phyloP scores from a whole-genome alignment of 2,329 filamentous ascomycete genomes.

The Alternaria alternata region DNA sequence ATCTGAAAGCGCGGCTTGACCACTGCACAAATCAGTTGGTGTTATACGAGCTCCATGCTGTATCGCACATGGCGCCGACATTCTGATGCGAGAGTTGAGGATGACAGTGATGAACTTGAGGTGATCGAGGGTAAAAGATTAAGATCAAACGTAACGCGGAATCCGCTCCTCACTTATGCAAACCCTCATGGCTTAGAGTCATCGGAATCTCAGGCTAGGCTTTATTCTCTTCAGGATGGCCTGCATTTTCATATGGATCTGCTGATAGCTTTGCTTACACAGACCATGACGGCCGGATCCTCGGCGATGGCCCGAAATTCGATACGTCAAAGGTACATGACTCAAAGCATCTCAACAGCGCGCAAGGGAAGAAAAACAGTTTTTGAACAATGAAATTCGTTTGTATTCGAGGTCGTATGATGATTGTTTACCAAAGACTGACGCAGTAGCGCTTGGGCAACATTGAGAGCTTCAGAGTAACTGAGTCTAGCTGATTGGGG shows the following conservation, averaged over 20 bases:
- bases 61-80: not conserved
- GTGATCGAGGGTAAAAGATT: not conserved
- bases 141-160: not conserved
- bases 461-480: too few species aligned
- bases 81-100: not conserved
- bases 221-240: not conserved
- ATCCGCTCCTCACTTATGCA: not conserved
- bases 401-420: not conserved
- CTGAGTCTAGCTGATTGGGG: not conserved
- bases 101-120: not conserved
- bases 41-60: not conserved
- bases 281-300: not conserved
- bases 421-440: not conserved
- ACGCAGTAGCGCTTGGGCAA: not conserved
- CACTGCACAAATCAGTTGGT: not conserved
- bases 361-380: not conserved
- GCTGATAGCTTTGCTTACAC: not conserved
- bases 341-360: not conserved
- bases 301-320: constrained; percentile 6
- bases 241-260: not conserved
- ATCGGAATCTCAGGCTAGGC: not conserved
- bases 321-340: not conserved
- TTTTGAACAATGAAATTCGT: not conserved
- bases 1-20: not conserved
- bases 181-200: not conserved